Base-by-base conservation (phyloP, 2,329 filamentous ascomycete species). In the Aspergillus fijiensis region DNA sequence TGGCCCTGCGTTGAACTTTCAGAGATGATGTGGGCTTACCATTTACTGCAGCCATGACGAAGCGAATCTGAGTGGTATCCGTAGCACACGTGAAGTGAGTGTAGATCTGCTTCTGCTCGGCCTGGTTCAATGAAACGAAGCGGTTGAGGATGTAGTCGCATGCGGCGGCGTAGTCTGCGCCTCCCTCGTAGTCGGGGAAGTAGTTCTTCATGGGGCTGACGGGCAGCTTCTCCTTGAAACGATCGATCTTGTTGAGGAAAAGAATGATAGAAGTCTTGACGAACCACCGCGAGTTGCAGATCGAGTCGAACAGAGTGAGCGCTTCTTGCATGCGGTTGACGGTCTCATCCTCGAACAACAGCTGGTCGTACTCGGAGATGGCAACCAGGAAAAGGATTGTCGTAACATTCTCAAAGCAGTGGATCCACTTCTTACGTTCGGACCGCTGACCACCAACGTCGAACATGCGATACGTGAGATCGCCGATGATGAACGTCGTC, bases 101-200 rank as follows among this genome's bases (percentile, higher is more conserved):
- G 84, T 99, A 99, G 77, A 99, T 98, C 79, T 99, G 95, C 85
- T 99, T 99, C 58, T 92, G 96, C 83, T 98, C 95, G 77, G 97
- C 94, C 80, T 98, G 95, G 82, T 99, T 99, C 76, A 99, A 83
- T 76, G 91, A 95, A 72, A 98, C 95, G 79, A 99, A 99, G 75
- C 95, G 88, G 85, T 98, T 98, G 64, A 99, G 86, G 72, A 99
- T 98, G 81, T 99, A 99, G 79, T 99, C 94, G 81, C 95, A 99
- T 42, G 95, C 95, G 55, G 92, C 90, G 47, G 90, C 89, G 74
- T 99, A 99, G 79, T 99, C 94, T 69, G 96, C 90, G 69, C 95
- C 95, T 68, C 94, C 85, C 82, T 98, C 94, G 75, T 89, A 90
- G 72, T 89, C 87, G 49, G 87, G 86, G 82, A 89, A 89, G 79